Base-by-base conservation (phyloP, 441 rosid genomes). In the Jatropha multifida region DNA sequence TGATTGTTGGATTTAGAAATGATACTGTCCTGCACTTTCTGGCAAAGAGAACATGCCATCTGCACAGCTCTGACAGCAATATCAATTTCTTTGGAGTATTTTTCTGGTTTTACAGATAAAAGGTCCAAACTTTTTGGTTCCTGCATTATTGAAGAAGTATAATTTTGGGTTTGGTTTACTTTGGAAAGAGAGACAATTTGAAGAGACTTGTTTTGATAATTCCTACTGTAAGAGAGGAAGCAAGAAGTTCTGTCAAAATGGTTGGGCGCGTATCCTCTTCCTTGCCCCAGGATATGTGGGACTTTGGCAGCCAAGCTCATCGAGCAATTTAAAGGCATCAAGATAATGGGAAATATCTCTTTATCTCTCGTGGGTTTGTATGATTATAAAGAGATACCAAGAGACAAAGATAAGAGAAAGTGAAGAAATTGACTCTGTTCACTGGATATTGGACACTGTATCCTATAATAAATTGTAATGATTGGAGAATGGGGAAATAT, bases 11-110 rank as follows among this genome's bases (percentile, higher is more conserved):
- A 52, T 67, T 83, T 87, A 5, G 86, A 79, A 77, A 90, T 77
- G 80, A 90, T 74, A 46, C 77, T 72, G 1, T 81, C 88, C 70
- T 90, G 92, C 77, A 88, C 88, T 80, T 79, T 85, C 81, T 86
- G 89, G 74, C 91, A 90, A 20, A 90, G 81, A 41, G 82, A 87
- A 69, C 90, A 88, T 4, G 92, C 90, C 86, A 87, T 82, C 76
- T 88, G 94, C 11, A 88, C 89, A 56, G 85, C 90, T 74, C 85
- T 83, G 58, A 90, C 91, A 15, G 90, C 94, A 72, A 86, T 74
- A 41, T 86, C 89, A 78, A 88, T 63, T 78, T 90, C 94, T 70
- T 78, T 74, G 49, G 84, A 73, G 75, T 84, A 87, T 1, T 15
- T 75, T 12, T 72, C 86, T 4, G 79, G 23, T 55, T 60, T 77